phyloP scores from a whole-genome alignment of 2,329 filamentous ascomycete genomes.

The Raffaelea albimanens region DNA sequence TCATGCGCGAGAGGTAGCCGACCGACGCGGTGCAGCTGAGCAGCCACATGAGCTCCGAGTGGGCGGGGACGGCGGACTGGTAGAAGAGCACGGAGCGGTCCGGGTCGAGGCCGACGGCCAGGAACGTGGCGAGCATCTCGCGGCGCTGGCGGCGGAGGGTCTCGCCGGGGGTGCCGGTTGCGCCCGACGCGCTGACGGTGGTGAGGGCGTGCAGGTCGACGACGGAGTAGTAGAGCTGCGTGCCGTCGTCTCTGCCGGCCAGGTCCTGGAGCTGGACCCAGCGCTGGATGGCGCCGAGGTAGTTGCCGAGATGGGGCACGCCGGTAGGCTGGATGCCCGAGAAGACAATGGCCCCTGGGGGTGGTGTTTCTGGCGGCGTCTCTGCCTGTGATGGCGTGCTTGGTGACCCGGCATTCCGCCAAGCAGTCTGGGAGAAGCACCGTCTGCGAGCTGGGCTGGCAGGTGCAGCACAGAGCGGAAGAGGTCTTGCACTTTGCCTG shows the following conservation, averaged over 20 bases:
- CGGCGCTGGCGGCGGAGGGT: constrained; percentile 55
- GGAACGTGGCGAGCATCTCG: constrained; percentile 67
- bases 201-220: constrained; percentile 95
- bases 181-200: neutral
- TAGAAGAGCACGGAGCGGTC: constrained; percentile 65
- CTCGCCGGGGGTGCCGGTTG: constrained; percentile 42
- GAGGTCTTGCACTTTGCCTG: too few relatives aligned
- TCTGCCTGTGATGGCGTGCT: neutral
- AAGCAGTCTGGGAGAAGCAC: too few relatives aligned
- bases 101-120: constrained; percentile 78
- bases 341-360: constrained; percentile 52
- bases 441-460: too few relatives aligned
- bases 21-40: constrained; percentile 84
- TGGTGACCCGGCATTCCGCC: neutral
- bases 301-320: constrained; percentile 89
- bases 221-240: constrained; percentile 68
- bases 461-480: too few relatives aligned
- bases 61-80: constrained; percentile 53
- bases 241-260: constrained; percentile 29
- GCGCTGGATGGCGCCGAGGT: constrained; percentile 76
- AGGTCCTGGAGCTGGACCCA: constrained; percentile 77
- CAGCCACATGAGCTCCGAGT: constrained; percentile 95
- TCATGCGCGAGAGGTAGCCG: constrained; percentile 96
- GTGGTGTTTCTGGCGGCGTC: constrained; percentile 2
- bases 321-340: constrained; percentile 97